Base-by-base conservation (phyloP, 2,329 filamentous ascomycete species). In the Truncatella angustata region DNA sequence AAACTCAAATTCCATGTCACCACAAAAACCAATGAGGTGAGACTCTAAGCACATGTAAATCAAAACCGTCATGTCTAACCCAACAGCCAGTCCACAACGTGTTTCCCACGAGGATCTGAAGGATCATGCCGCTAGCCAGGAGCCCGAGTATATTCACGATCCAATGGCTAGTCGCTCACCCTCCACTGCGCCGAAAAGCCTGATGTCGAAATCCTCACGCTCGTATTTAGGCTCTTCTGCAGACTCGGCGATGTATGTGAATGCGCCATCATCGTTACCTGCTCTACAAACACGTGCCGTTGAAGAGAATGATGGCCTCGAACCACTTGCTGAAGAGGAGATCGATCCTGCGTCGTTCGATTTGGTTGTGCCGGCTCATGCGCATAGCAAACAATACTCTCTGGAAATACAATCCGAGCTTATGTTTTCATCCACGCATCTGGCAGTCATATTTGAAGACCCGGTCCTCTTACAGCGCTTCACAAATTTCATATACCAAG, bases 381-480 rank as follows among this genome's bases (percentile, higher is more conserved):
- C 53, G 45, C 63, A 53, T 49, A 68, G 56, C 40, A 56, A 56
- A 50, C 68, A 60, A 48, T 81, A 82, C 61, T 81, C 79, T 2
- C 70, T 90, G 0, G 87, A 90, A 65, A 70, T 73, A n/a, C 78
- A 82, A 40, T 82, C 85, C 0, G 83, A 87, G 52, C 73, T 82
- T 11, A 71, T 91, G 32, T 86, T 90, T 60, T 88, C 86, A 0
- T 73, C 69, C 14, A 78, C 84, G 48, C 87, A 91, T 67, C 72
- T 91, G 24, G 67, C 77, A 37, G 73, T 78, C 24, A 88, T 91
- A 26, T 87, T 90, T 57, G 71, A 77, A 3, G 82, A 89, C 52
- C 80, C 85, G 0, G 70, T 78, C 5, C 76, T 86, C 20, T 72
- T 90, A 1, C 74, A 84, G 48, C 79, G 77, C 40, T 91, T 91